These are phyloP conservation scores for Uronychia setigera DNA, from an alignment of 73 alveolate species.

Conservation along the genomic window DNA sequence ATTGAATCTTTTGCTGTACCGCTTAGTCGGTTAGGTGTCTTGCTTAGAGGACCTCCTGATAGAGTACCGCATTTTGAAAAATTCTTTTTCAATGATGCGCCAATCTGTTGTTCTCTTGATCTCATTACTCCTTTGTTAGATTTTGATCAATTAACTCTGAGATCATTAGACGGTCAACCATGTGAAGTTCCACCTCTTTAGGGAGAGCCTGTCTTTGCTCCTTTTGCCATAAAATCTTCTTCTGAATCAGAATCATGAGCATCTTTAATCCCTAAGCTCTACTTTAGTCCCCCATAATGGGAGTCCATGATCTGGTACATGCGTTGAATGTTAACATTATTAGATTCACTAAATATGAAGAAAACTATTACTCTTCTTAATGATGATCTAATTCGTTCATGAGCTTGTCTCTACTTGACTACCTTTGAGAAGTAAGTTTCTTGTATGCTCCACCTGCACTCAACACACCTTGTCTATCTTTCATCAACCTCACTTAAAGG, in stretches of 20 bases:
- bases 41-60: too few relatives aligned
- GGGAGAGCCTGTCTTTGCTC: not conserved
- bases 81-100: too few relatives aligned
- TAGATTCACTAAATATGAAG: not conserved
- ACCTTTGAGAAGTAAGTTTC: not conserved
- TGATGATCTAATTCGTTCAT: constrained; percentile 1
- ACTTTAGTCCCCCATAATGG: constrained; percentile 2
- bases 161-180: too few relatives aligned
- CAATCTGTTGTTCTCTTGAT: too few relatives aligned
- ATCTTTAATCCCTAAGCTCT: constrained; percentile 1
- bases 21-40: too few relatives aligned
- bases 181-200: not conserved
- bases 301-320: constrained; percentile 7
- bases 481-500: not conserved
- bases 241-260: not conserved
- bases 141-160: too few relatives aligned
- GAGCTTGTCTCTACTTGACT: constrained; percentile 1
- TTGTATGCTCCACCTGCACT: not conserved
- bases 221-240: not conserved
- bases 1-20: not conserved
- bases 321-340: not conserved
- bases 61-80: too few relatives aligned
- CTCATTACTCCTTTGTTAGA: too few relatives aligned
- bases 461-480: not conserved
- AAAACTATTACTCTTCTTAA: not conserved